These are phyloP conservation scores for Rhizopogon sp. DNA, from an alignment of 768 basidiomycete species.

Conservation along the genomic window DNA sequence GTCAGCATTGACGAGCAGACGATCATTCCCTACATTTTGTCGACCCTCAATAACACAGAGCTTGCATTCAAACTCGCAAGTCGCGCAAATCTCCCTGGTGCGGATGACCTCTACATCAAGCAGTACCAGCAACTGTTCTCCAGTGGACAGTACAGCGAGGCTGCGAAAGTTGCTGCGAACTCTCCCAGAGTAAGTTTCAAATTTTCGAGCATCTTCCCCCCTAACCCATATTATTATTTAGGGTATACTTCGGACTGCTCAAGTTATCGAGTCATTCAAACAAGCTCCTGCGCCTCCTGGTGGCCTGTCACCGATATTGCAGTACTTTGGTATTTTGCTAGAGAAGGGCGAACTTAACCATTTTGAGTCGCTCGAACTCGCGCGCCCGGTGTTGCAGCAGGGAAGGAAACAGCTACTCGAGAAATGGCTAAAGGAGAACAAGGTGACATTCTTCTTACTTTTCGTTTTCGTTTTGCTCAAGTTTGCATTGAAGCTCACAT, in stretches of 20 bases:
- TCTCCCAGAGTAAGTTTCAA: constrained; percentile 70
- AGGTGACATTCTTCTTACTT: constrained; percentile 42
- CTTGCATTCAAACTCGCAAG: constrained; percentile 98
- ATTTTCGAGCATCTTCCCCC: neutral
- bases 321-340: constrained; percentile 97
- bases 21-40: constrained; percentile 91
- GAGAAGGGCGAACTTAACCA: constrained; percentile 99
- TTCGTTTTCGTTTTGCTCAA: neutral
- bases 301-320: constrained; percentile 90
- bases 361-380: constrained; percentile 91
- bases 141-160: constrained; percentile 84
- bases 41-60: constrained; percentile 93
- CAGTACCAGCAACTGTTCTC: constrained; percentile 92
- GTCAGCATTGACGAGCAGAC: constrained; percentile 97
- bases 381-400: constrained; percentile 92
- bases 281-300: constrained; percentile 87
- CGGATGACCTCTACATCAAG: constrained; percentile 92
- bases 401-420: constrained; percentile 95
- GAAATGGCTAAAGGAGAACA: constrained; percentile 99
- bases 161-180: constrained; percentile 96
- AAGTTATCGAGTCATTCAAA: constrained; percentile 98
- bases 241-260: constrained; percentile 92
- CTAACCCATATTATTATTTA: constrained; percentile 23
- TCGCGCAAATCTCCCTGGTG: constrained; percentile 93
- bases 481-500: constrained; percentile 68